Evolutionary conservation across 2,329 filamentous ascomycete genomes (phyloP).

Genomic region (Aspergillus latus): DNA sequence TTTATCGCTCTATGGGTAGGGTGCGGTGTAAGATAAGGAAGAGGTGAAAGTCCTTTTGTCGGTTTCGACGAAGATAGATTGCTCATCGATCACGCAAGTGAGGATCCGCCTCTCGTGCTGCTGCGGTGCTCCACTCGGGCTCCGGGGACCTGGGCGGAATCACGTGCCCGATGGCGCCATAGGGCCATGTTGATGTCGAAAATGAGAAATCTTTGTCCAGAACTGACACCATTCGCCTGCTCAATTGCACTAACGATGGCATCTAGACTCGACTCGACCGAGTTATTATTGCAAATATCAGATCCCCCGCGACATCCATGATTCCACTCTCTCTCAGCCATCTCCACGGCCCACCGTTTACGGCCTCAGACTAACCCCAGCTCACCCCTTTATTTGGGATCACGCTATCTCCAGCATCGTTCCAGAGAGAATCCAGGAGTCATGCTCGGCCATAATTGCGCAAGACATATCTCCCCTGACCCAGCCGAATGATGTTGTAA

Average conservation of each 20-base stretch:
- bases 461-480: not conserved
- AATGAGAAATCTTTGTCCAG: constrained; percentile 1
- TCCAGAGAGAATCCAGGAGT: not conserved
- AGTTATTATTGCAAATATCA: not conserved
- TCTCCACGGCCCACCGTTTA: constrained; percentile 1
- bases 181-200: constrained; percentile 15
- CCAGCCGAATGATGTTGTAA: not conserved
- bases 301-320: not conserved
- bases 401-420: not conserved
- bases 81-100: constrained; percentile 23
- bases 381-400: not conserved
- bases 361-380: not conserved
- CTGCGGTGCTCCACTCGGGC: not conserved
- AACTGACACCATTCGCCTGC: constrained; percentile 17
- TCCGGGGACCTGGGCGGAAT: not conserved
- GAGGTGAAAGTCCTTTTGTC: not conserved
- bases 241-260: constrained; percentile 10
- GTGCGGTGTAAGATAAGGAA: not conserved
- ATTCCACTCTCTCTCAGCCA: not conserved
- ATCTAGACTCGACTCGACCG: not conserved
- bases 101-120: constrained; percentile 17
- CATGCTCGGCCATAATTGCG: not conserved
- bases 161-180: constrained; percentile 29
- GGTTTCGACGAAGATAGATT: constrained; percentile 2
- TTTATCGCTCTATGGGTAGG: not conserved